phyloP scores from a whole-genome alignment of 2,329 filamentous ascomycete genomes.

The Phaeoacremonium minimum region DNA sequence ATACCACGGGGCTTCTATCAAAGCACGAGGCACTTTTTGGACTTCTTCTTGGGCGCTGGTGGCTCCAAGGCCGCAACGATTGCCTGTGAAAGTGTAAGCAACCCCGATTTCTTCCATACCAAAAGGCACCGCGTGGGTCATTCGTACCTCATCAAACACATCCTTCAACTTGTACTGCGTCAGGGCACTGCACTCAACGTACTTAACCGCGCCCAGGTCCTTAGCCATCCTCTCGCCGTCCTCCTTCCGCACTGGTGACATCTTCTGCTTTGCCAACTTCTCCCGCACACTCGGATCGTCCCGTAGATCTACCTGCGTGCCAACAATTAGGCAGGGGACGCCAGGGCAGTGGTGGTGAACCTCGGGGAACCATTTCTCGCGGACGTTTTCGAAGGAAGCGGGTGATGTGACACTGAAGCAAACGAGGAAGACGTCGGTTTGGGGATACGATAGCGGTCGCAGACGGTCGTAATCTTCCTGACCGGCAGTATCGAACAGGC shows the following conservation, averaged over 20 bases:
- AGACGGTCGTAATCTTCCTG: slow-evolving; percentile 99
- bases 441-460: slow-evolving; percentile 92
- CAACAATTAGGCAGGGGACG: slow-evolving; percentile 95
- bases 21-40: slow-evolving; percentile 66
- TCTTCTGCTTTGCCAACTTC: slow-evolving; percentile 93
- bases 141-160: slow-evolving; percentile 96
- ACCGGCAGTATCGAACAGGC: slow-evolving; percentile 96
- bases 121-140: no score
- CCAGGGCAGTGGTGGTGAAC: slow-evolving; percentile 98
- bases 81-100: slow-evolving; percentile 63
- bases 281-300: slow-evolving; percentile 84
- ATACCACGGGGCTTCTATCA: slow-evolving; percentile 36
- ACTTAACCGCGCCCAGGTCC: slow-evolving; percentile 96
- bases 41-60: slow-evolving; percentile 74
- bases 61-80: slow-evolving; percentile 95
- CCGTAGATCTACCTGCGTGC: slow-evolving; percentile 93
- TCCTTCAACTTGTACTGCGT: slow-evolving; percentile 99
- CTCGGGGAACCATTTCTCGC: slow-evolving; percentile 98
- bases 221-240: slow-evolving; percentile 96
- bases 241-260: slow-evolving; percentile 86
- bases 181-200: slow-evolving; percentile 96
- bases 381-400: slow-evolving; percentile 97
- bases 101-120: no score
- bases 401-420: slow-evolving; percentile 98
- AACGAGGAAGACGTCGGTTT: slow-evolving; percentile 97